Base-by-base conservation (phyloP, 257 asterid genomes). In the Nicotiana obtusifolia region DNA sequence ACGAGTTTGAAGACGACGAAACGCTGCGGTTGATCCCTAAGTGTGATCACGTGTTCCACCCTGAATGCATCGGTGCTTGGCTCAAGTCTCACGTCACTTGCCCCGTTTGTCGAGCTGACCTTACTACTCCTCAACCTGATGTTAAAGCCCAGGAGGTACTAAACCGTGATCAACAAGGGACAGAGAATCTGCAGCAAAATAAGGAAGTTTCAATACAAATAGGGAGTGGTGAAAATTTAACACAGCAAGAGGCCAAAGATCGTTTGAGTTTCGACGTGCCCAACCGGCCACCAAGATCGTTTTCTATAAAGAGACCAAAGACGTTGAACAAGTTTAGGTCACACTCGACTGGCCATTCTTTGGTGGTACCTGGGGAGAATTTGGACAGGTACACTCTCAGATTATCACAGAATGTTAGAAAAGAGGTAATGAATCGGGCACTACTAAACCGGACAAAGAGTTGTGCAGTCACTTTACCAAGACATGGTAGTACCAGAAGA, bases 31-130 rank as follows among this genome's bases (percentile, higher is more conserved):
- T 96, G 80, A 85, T 96, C 4, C 97, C 99, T 0, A 90, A 87
- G 76, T 96, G 99, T 84, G 98, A 95, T 71, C 99, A 95, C 82
- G 99, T 95, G 7, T 95, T 95, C 73, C 99, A 95, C 80, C 95
- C 97, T 2, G 94, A 90, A 53, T 96, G 99, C 57, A 93, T 96
- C 78, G 98, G 93, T 81, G 91, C 96, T 7, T 96, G 99, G 99
- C 95, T 96, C 37, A 87, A 82, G 69, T 91, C 92, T 1, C 99
- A 96, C 85, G 90, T 89, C 35, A 96, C 99, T 3, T 96, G 99
- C 81, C 99, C 99, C 0, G 99, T 96, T 80, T 96, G 99, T 86
- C 73, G 99, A 9, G 94, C 99, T 54, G 84, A 93, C 59, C 85
- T 96, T 24, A 85, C 66, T 24, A 85, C 65, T 0, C 91, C 90